Evolutionary conservation across 192 early-diverging fungal genomes (phyloP).

Genomic region (Anaeromyces robustus): DNA sequence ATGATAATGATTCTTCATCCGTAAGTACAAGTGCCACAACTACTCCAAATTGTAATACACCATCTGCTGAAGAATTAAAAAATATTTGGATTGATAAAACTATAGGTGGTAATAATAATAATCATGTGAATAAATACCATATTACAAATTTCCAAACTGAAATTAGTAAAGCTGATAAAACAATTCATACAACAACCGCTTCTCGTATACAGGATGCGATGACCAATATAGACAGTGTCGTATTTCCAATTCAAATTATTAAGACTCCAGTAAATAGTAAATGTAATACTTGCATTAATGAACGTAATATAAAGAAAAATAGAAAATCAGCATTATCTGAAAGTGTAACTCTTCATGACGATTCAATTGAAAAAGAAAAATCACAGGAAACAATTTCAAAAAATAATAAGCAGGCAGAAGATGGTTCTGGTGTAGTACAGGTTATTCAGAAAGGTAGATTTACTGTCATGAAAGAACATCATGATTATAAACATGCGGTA

Average conservation of each 20-base stretch:
- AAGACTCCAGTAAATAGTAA: neutral
- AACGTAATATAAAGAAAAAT: no score
- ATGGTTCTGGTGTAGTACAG: neutral
- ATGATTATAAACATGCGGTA: neutral
- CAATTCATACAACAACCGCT: neutral
- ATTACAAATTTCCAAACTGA: neutral
- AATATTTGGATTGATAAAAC: neutral
- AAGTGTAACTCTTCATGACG: neutral
- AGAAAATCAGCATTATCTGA: neutral
- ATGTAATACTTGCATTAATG: neutral
- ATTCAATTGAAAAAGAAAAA: neutral
- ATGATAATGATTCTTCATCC: neutral
- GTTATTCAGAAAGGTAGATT: neutral
- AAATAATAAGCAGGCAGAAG: neutral
- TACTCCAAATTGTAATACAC: neutral
- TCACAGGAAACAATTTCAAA: neutral
- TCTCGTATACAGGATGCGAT: neutral
- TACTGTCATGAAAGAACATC: neutral
- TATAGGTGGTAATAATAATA: neutral
- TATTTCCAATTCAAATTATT: neutral
- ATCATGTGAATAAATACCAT: neutral
- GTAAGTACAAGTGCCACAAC: neutral
- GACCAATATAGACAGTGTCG: neutral
- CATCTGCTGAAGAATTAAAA: neutral
- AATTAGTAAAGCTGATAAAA: neutral